Base-by-base conservation (phyloP, 1,284 basidiomycete species). In the Sporisorium sorghi region DNA sequence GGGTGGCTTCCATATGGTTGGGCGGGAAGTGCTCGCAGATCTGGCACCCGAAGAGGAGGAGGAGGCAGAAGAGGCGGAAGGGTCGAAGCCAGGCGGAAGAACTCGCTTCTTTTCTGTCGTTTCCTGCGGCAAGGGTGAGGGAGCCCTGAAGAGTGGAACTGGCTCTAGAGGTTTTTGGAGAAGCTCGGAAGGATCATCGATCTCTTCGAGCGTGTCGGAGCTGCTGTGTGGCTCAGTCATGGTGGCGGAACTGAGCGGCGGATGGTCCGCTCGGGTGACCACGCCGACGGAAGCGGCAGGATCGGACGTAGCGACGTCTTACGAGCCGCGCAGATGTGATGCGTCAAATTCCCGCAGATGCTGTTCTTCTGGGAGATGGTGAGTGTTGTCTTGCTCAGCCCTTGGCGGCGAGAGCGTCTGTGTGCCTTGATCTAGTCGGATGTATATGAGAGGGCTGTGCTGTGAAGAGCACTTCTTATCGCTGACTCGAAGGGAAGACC, bases 111-210 rank as follows among this genome's bases (percentile, higher is more conserved):
- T 59, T 9, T 53, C 47, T 21, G 46, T n/a, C 10, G 28, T 24
- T 14, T 17, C 28, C 19, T 26, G 40, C 14, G 37, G 12, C 8
- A 49, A 19, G 0, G 24, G 33, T 8, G 57, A 28, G 9, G 57
- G 61, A 15, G 55, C 60, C 32, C 32, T 54, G 32, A 74, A 37
- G 39, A 73, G 61, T 35, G 69, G 61, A 12, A 53, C 39, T 7
- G 58, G 71, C 54, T 68, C 62, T 19, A 73, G 69, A n/a, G 71
- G 75, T 26, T n/a, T 46, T 4, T 63, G 60, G 0, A 77, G 65
- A 14, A 74, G 64, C 46, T 72, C 68, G 35, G 68, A 55, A 12
- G 69, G 64, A 44, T 77, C 68, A 39, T 75, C 72, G 40, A 77
- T 67, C 68, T 75, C 72, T 54, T 75, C 68, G 28, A 77, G 54